phyloP scores from a whole-genome alignment of 306 rosid species.

The Castanopsis chinensis region DNA sequence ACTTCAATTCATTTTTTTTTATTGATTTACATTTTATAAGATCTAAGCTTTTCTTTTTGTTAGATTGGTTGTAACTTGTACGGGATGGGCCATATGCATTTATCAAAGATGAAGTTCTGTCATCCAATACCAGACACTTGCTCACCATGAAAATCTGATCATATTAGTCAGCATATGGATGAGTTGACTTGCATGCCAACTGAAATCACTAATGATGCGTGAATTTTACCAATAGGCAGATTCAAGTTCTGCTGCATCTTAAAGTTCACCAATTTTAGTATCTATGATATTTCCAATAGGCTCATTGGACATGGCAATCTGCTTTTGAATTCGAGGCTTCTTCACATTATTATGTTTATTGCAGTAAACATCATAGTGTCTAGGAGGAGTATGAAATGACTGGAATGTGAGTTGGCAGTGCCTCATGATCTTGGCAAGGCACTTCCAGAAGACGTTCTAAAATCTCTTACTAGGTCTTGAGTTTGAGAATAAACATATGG shows the following conservation, averaged over 20 bases:
- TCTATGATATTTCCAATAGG: constrained; percentile 49
- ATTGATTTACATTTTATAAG: constrained; percentile 5
- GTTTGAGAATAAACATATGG: constrained; percentile 39
- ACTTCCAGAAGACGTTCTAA: constrained; percentile 41
- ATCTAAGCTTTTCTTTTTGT: constrained; percentile 13
- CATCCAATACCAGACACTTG: constrained; percentile 60
- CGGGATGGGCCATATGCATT: constrained; percentile 31
- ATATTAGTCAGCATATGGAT: constrained; percentile 21
- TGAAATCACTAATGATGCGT: constrained; percentile 15
- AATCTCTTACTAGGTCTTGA: constrained; percentile 6
- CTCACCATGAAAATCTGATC: constrained; percentile 31
- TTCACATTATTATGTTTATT: constrained; percentile 29
- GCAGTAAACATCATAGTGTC: constrained; percentile 66
- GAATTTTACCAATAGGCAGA: constrained; percentile 56
- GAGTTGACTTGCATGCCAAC: no score
- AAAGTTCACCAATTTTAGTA: constrained; percentile 51
- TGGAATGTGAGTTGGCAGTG: constrained; percentile 47
- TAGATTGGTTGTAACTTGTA: constrained; percentile 50
- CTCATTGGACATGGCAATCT: constrained; percentile 67
- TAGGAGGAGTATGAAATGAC: constrained; percentile 68
- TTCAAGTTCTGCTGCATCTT: constrained; percentile 32
- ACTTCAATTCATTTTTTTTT: background rate
- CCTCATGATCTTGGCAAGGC: constrained; percentile 64
- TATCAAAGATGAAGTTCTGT: constrained; percentile 81
- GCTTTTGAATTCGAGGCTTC: constrained; percentile 40